Percentiles rank a stretch among this genome's conserved stretches.
Evolutionary conservation across 805 yeast genomes (phyloP).

Genomic region (Lipomyces chichibuensis): DNA sequence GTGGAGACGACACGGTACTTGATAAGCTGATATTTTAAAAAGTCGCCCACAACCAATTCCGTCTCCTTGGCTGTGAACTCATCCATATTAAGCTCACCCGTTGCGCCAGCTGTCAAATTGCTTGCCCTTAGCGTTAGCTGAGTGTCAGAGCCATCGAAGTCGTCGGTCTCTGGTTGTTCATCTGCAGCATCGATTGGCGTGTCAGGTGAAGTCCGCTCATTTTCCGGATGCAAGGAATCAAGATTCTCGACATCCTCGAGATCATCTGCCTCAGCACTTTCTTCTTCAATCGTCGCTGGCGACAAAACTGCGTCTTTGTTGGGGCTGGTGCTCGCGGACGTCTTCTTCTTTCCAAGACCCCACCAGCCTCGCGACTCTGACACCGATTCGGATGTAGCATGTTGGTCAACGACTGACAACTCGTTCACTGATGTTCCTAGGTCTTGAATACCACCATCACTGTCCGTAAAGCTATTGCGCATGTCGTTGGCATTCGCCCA

Average conservation of each 20-base stretch:
- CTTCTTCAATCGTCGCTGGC: conserved; percentile 19
- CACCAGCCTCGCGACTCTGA: conserved; percentile 35
- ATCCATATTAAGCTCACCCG: conserved; percentile 32
- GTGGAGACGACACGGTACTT: conserved; percentile 51
- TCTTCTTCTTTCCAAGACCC: conserved; percentile 29
- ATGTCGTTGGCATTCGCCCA: background rate
- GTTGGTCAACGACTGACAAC: conserved; percentile 21
- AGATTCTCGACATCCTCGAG: conserved; percentile 18
- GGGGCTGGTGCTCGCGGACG: conserved; percentile 17
- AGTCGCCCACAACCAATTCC: conserved; percentile 79
- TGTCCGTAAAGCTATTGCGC: conserved; percentile 5
- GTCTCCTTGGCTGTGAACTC: conserved; percentile 18
- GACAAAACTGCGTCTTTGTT: conserved; percentile 16
- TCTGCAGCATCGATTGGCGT: conserved; percentile 2
- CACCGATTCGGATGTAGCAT: background rate
- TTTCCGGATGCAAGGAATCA: conserved; percentile 9
- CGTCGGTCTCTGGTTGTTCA: background rate
- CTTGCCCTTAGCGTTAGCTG: conserved; percentile 16
- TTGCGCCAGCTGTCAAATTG: conserved; percentile 16
- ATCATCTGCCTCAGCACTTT: conserved; percentile 16
- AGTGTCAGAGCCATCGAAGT: background rate
- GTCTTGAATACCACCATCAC: conserved; percentile 20
- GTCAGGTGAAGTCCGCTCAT: conserved; percentile 10
- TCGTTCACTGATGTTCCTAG: conserved; percentile 22
- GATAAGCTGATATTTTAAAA: conserved; percentile 75